These are phyloP conservation scores for Buddleja alternifolia DNA, from an alignment of 257 asterid genomes.

Conservation along the genomic window DNA sequence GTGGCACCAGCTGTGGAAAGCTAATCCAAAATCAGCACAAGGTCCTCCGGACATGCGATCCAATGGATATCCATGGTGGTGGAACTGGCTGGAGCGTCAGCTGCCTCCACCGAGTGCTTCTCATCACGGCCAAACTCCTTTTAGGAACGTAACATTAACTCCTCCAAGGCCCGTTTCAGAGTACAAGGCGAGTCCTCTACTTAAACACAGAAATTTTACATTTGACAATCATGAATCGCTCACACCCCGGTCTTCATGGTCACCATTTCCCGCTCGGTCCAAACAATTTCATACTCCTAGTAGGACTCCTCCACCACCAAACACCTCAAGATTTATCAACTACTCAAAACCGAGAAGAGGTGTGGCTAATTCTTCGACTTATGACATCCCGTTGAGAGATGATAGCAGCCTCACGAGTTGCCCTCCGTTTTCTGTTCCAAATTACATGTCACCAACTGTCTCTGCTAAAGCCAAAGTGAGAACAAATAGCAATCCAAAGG, in stretches of 20 bases:
- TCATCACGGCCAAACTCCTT: slow-evolving; percentile 42
- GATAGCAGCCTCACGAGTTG: slow-evolving; percentile 90
- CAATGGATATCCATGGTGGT: slow-evolving; percentile 88
- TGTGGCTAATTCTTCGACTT: slow-evolving; percentile 45
- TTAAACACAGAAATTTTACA: background rate
- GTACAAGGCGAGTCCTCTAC: slow-evolving; percentile 64
- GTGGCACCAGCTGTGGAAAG: slow-evolving; percentile 65
- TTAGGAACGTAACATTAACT: slow-evolving; percentile 41
- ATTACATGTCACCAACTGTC: slow-evolving; percentile 83
- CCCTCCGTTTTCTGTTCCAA: slow-evolving; percentile 87
- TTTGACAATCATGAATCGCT: slow-evolving; percentile 34
- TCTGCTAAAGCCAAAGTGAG: slow-evolving; percentile 85
- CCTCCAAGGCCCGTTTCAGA: slow-evolving; percentile 67
- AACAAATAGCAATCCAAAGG: slow-evolving; percentile 79
- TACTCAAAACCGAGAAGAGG: slow-evolving; percentile 50
- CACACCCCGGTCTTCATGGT: slow-evolving; percentile 80
- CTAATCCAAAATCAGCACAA: slow-evolving; percentile 50
- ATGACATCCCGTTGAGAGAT: slow-evolving; percentile 58
- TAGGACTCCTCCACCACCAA: slow-evolving; percentile 25
- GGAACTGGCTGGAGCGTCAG: slow-evolving; percentile 95
- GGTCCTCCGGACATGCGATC: slow-evolving; percentile 45
- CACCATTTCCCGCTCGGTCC: slow-evolving; percentile 57
- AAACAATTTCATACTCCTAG: slow-evolving; percentile 64
- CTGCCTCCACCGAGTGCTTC: slow-evolving; percentile 48
- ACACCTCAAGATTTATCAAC: slow-evolving; percentile 22